Base-by-base conservation (phyloP, 1,284 basidiomycete genomes). In the Austropuccinia psidii region DNA sequence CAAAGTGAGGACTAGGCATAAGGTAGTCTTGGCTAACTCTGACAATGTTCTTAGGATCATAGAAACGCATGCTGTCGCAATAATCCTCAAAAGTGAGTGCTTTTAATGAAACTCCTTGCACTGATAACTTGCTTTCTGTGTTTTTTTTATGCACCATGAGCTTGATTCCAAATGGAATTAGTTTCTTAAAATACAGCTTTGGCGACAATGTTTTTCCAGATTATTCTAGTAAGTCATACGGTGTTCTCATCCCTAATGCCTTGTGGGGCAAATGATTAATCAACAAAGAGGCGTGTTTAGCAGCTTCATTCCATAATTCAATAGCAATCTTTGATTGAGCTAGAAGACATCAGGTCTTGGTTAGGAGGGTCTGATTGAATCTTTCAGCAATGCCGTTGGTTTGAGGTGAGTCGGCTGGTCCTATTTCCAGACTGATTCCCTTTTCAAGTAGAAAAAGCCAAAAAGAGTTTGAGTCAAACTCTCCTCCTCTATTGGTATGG, bases 151-250 rank as follows among this genome's bases (percentile, higher is more conserved):
- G 60, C 7, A 62, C 37, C 7, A 43, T 19, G n/a, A 62, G 21
- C 33, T 62, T 62, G 35, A 62, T n/a, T 43, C 60, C 60, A 39
- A 45, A 62, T 19, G 60, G 60, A n/a, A 62, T 27, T 2, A 62
- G n/a, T 17, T 19, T 45, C 4, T 45, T 17, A 15, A 62, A 15
- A 45, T 62, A 19, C 15, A 37, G 13, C 17, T 4, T 15, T 24
- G 33, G 60, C 9, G 41, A 11, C 15, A 43, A 27, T 4, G 17
- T 33, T 13, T 19, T 3, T 27, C 43, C 17, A 2, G 17, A 41
- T 5, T 45, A 13, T 4, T 6, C 1, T 4, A 62, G 41, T 2
- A 45, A 17, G 33, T 21, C 27, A 6, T 27, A 17, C 15, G 65
- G 65, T 5, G 35, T 39, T 31, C 6, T 29, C 37, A 29, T 39